Evolutionary conservation across 805 yeast genomes (phyloP), one percentile per base, ranked within the genome.

Genomic region (Grigorovia transvaalensis): DNA sequence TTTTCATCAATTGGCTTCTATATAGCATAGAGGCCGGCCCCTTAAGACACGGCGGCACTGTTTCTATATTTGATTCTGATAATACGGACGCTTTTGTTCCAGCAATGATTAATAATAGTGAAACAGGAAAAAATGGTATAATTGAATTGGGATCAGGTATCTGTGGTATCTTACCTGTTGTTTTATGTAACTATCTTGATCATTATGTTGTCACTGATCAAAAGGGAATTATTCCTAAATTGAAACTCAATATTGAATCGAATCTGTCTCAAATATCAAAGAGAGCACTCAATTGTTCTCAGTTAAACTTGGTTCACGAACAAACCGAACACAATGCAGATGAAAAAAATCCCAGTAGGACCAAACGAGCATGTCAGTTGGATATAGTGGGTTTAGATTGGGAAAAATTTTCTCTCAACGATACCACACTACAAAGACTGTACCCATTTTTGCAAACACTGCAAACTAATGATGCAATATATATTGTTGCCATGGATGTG

Each of bases 101-200:
- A 7, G 7, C 51, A 12, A 35, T 51, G 15, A 45, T 35, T n/a
- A 12, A n/a, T 5, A 18, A 44, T 18, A 33, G n/a, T 1, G 42
- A 41, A 2, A 33, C 11, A 15, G 23, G 18, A 4, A 44, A 40
- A 30, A 51, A 57, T 9, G 55, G 57, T 29, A 47, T 65, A 8
- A 40, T 68, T 20, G 71, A 68, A 51, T 51, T 67, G 17, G 71
- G 71, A 2, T 50, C 64, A n/a, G 71, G 71, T 0, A 55, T 66
- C 5, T 58, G 69, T 5, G 65, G 69, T 1, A 57, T 66, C 17
- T 49, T 63, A 40, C 59, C 69, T 0, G 51, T 60, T 13, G 55
- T 61, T 2, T 47, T 68, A 17, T 58, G 64, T 2, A 67, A 68
- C 49, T 61, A 63, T 53, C 63, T 64, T 2, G 59, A 56, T 44